Base-by-base conservation (phyloP, 345 rosid species). In the rapeseed (Brassica napus) region DNA sequence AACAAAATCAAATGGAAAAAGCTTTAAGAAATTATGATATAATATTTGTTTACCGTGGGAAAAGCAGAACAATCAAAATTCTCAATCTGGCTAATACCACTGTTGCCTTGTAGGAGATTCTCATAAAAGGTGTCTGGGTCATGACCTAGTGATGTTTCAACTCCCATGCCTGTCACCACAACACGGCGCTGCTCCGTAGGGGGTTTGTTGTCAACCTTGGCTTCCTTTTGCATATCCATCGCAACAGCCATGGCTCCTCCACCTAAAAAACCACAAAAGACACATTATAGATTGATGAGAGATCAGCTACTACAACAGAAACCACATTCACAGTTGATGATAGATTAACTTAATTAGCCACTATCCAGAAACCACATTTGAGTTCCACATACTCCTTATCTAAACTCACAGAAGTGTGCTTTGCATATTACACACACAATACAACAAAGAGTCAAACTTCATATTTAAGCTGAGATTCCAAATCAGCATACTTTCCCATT, bases 81-180 rank as follows among this genome's bases (percentile, higher is more conserved):
- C 88, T 94, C 98, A 54, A 94, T 91, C 86, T 83, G 89, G 81
- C 89, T 89, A 69, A 94, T 85, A 69, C 98, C 98, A 82, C 98
- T 94, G 79, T 72, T 83, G 68, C 98, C 97, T 81, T 89, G 88
- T 28, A 94, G 91, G 84, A 94, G 82, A 86, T 94, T 94, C 73
- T 89, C 83, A 78, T 94, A 94, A 85, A 89, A 92, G 68, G 86
- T 85, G 65, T 91, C 76, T 1, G 80, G 86, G 26, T 94, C 98
- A 82, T 92, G 93, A 68, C 98, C 98, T 71, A 94, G 86, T 8
- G 97, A 86, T 16, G 95, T 81, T 70, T 83, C 94, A 62, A 92
- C 87, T 47, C 98, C 97, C 98, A 92, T 89, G 61, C 98, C 98
- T 16, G 98, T 94, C 78, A 94, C 97, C 58, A 94, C 98, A 52